phyloP scores from a whole-genome alignment of 257 asterid genomes.

The Oldenlandia corymbosa region DNA sequence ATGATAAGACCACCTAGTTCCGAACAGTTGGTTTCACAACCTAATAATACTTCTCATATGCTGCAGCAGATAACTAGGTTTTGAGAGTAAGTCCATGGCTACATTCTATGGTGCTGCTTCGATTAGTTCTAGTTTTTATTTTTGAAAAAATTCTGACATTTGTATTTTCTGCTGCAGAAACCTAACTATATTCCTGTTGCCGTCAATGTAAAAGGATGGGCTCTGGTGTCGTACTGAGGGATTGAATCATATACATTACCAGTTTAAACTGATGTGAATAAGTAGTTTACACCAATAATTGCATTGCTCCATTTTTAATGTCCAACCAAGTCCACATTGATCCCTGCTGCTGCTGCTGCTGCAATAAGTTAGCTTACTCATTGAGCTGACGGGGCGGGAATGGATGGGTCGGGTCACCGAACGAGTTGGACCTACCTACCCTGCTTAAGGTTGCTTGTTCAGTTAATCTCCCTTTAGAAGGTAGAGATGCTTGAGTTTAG shows the following conservation, averaged over 20 bases:
- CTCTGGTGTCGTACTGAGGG: not conserved
- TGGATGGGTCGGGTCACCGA: not conserved
- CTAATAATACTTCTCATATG: constrained; percentile 56
- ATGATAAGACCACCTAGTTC: constrained; percentile 67
- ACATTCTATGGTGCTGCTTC: not conserved
- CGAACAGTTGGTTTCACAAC: constrained; percentile 64
- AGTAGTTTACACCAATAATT: not conserved
- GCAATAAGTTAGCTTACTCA: not conserved
- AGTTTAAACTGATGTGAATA: not conserved
- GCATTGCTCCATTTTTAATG: not conserved
- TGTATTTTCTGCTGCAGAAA: not conserved
- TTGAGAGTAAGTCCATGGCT: constrained; percentile 20
- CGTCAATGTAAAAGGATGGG: not conserved
- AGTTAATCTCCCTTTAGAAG: too few relatives aligned
- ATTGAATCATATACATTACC: not conserved
- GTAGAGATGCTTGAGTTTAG: too few relatives aligned
- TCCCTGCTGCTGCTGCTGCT: not conserved
- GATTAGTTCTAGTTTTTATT: too few relatives aligned
- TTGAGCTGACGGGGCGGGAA: constrained; percentile 9
- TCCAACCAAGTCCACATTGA: not conserved
- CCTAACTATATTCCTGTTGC: not conserved
- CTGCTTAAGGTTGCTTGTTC: too few relatives aligned
- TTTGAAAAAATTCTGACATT: too few relatives aligned
- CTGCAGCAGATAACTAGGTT: constrained; percentile 63
- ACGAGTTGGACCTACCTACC: too few relatives aligned